Percentiles rank a stretch among this genome's conserved stretches.
Conservation (phyloP, 768 basidiomycete species). For the Pleurotus platypus region DNA sequence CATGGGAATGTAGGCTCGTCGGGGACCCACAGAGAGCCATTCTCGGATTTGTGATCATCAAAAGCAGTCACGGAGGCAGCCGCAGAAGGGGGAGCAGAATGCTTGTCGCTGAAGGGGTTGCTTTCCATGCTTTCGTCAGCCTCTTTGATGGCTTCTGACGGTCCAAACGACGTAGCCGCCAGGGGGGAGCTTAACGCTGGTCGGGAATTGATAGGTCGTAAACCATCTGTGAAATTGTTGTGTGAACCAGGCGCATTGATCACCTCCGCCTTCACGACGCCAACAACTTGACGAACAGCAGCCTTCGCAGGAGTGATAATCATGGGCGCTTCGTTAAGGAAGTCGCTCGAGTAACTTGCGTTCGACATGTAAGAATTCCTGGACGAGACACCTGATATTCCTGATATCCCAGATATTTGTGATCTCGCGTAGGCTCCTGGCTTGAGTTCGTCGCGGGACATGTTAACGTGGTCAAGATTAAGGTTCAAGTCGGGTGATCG, state of each 20-base stretch:
- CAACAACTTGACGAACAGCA: constrained; percentile 67
- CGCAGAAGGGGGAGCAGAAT: constrained; percentile 37
- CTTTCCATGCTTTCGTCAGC: constrained; percentile 47
- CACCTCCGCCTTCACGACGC: constrained; percentile 77
- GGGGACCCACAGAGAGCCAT: constrained; percentile 31
- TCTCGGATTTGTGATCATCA: constrained; percentile 20
- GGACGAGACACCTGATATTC: constrained; percentile 46
- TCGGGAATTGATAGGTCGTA: constrained; percentile 39
- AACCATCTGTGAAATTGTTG: constrained; percentile 30
- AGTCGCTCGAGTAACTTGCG: constrained; percentile 74
- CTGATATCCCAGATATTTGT: constrained; percentile 51
- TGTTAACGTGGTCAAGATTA: constrained; percentile 59
- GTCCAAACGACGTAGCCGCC: constrained; percentile 68
- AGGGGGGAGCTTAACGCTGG: constrained; percentile 61
- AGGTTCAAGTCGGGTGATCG: constrained; percentile 61
- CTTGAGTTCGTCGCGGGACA: constrained; percentile 50
- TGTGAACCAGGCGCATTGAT: constrained; percentile 54
- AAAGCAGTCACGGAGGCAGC: constrained; percentile 39
- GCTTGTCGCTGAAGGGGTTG: constrained; percentile 67
- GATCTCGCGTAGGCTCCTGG: constrained; percentile 40
- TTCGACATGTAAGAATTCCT: constrained; percentile 72
- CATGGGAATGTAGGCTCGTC: constrained; percentile 38
- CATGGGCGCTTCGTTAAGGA: constrained; percentile 77
- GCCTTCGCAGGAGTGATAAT: constrained; percentile 71
- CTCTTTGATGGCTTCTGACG: constrained; percentile 58